Evolutionary conservation across 345 rosid species (phyloP).

Genomic region (Iberis pinnata): DNA sequence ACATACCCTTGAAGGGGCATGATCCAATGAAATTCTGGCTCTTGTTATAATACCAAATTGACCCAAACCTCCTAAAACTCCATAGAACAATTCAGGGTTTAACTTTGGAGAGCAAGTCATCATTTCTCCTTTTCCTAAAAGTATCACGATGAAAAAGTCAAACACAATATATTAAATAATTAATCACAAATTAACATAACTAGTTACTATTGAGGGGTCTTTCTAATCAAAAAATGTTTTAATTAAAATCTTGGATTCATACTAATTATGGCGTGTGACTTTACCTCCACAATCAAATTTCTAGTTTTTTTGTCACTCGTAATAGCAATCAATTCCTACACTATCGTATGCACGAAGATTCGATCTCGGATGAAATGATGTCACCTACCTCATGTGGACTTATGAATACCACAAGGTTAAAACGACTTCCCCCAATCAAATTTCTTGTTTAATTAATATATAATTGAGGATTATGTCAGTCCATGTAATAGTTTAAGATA

Average conservation of each 20-base stretch:
- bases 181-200: not conserved
- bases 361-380: too few species aligned
- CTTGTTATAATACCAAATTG: constrained; percentile 81
- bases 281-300: constrained; percentile 11
- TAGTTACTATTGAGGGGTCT: constrained; percentile 6
- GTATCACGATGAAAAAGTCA: constrained; percentile 1
- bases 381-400: too few species aligned
- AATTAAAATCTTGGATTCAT: not conserved
- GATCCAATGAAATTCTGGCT: constrained; percentile 56
- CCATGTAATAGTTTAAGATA: too few species aligned
- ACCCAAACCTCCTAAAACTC: constrained; percentile 72
- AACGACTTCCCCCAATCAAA: too few species aligned
- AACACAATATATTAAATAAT: constrained; percentile 4
- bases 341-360: too few species aligned
- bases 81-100: constrained; percentile 56
- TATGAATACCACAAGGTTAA: too few species aligned
- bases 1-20: constrained; percentile 59
- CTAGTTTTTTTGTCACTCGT: too few species aligned
- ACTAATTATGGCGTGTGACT: constrained; percentile 13
- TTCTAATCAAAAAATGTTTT: constrained; percentile 7
- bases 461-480: too few species aligned
- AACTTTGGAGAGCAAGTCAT: constrained; percentile 45
- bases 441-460: too few species aligned
- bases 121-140: constrained; percentile 58
- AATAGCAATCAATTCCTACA: too few species aligned